phyloP scores from a whole-genome alignment of 108 stramenopile species.

The Discostella stelligeroides region DNA sequence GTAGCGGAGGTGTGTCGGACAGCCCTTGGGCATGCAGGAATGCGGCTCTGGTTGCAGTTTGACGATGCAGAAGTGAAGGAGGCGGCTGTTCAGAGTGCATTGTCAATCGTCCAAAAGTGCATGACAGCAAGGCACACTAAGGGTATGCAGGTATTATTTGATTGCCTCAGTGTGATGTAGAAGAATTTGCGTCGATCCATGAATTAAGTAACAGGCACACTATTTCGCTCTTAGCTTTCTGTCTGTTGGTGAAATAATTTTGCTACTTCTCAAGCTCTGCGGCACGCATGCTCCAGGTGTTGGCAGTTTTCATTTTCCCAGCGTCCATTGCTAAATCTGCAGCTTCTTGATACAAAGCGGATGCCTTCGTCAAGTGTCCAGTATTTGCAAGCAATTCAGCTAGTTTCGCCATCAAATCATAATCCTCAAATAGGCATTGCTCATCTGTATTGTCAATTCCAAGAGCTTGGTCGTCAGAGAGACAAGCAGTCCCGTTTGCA shows the following conservation, averaged over 20 bases:
- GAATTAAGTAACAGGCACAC: no score
- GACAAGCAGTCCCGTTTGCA: constrained; percentile 45
- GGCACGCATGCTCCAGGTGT: constrained; percentile 74
- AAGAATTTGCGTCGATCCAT: neutral
- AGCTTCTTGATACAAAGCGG: constrained; percentile 59
- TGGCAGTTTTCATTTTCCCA: constrained; percentile 75
- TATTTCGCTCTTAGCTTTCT: no score
- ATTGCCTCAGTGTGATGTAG: constrained; percentile 32
- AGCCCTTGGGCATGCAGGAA: constrained; percentile 75
- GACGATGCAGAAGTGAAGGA: constrained; percentile 64
- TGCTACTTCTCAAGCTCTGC: constrained; percentile 43
- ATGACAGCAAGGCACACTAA: constrained; percentile 65
- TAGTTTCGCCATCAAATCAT: constrained; percentile 70
- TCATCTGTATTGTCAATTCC: constrained; percentile 62
- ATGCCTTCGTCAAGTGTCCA: constrained; percentile 48
- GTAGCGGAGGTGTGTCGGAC: constrained; percentile 80
- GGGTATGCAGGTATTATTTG: constrained; percentile 57
- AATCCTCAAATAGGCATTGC: constrained; percentile 50
- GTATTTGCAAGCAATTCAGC: constrained; percentile 55
- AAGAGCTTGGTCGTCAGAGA: constrained; percentile 74
- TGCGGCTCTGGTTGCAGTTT: constrained; percentile 81
- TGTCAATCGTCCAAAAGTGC: constrained; percentile 68
- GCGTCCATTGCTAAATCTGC: constrained; percentile 61
- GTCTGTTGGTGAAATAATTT: no score
- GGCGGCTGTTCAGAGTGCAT: constrained; percentile 61